Evolutionary conservation across 371 early-diverging fungal genomes (phyloP).

Genomic region (Saksenaea vasiformis): DNA sequence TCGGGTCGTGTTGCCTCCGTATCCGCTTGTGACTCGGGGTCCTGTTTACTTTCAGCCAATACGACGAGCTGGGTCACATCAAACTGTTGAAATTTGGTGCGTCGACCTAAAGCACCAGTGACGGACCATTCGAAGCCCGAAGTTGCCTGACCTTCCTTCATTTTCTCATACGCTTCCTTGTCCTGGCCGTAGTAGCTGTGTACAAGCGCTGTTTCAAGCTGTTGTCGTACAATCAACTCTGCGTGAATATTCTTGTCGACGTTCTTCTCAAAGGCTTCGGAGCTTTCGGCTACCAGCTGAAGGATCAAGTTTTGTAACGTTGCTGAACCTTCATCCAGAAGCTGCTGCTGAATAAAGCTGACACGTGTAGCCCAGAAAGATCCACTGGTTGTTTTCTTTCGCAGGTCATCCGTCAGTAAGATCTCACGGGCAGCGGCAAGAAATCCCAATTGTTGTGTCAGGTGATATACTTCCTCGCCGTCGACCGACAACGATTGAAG

Average conservation of each 20-base stretch:
- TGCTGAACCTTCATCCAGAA: slow-evolving; percentile 86
- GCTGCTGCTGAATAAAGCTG: slow-evolving; percentile 78
- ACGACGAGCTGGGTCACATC: slow-evolving; percentile 92
- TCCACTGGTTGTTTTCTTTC: slow-evolving; percentile 29
- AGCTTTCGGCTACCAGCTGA: slow-evolving; percentile 31
- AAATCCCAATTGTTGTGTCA: slow-evolving; percentile 70
- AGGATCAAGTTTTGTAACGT: slow-evolving; percentile 58
- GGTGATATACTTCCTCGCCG: slow-evolving; percentile 84
- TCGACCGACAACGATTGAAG: slow-evolving; percentile 65
- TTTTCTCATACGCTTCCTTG: slow-evolving; percentile 64
- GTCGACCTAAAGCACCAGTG: slow-evolving; percentile 87
- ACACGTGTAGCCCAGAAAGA: slow-evolving; percentile 81
- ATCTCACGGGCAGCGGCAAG: slow-evolving; percentile 67
- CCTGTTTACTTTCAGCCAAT: slow-evolving; percentile 68
- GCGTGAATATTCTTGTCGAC: slow-evolving; percentile 14
- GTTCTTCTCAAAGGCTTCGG: slow-evolving; percentile 10
- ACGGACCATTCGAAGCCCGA: slow-evolving; percentile 82
- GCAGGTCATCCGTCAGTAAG: slow-evolving; percentile 44
- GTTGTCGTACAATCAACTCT: slow-evolving; percentile 63
- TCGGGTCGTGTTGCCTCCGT: slow-evolving; percentile 56
- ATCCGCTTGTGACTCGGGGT: slow-evolving; percentile 2
- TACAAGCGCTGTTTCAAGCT: slow-evolving; percentile 77
- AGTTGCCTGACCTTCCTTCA: slow-evolving; percentile 74
- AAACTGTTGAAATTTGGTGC: slow-evolving; percentile 91
- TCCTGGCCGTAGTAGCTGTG: slow-evolving; percentile 78